Conservation (phyloP, 129 eudicot species). For the Helianthus tuberosus region DNA sequence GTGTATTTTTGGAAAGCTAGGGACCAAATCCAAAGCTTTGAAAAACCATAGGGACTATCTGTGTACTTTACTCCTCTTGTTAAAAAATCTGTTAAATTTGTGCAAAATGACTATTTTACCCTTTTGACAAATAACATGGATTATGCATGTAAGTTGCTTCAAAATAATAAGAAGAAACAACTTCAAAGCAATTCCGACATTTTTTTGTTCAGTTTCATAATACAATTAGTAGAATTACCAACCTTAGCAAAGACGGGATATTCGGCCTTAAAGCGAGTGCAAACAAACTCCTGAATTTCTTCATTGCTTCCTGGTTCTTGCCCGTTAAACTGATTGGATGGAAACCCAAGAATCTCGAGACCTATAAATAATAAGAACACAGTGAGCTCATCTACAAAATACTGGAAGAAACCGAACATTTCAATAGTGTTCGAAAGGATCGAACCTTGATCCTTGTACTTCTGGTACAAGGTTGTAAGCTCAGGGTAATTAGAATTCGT, state of each 20-base stretch:
- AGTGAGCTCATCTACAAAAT: background rate
- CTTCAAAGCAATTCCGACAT: background rate
- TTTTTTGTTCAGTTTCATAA: background rate
- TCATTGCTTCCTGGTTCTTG: conserved; percentile 95
- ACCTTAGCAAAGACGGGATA: conserved; percentile 92
- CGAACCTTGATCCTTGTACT: conserved; percentile 88
- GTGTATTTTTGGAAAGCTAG: too few relatives aligned
- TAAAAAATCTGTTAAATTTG: too few relatives aligned
- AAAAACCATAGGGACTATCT: too few relatives aligned
- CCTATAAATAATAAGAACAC: conserved; percentile 44
- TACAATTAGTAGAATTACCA: background rate
- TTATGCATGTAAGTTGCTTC: too few relatives aligned
- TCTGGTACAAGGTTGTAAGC: conserved; percentile 70
- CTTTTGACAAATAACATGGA: too few relatives aligned
- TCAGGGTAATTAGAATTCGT: conserved; percentile 86
- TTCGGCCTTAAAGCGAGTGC: conserved; percentile 97
- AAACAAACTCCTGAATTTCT: conserved; percentile 77
- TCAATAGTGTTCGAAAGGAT: background rate
- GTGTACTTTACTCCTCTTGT: too few relatives aligned
- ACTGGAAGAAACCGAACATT: background rate
- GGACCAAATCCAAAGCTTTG: too few relatives aligned
- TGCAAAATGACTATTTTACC: too few relatives aligned
- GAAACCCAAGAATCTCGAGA: conserved; percentile 89
- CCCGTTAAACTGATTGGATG: conserved; percentile 91
- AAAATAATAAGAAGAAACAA: background rate